Base-by-base conservation (phyloP, 176 grass and related monocot species). In the Musa troglodytarum region DNA sequence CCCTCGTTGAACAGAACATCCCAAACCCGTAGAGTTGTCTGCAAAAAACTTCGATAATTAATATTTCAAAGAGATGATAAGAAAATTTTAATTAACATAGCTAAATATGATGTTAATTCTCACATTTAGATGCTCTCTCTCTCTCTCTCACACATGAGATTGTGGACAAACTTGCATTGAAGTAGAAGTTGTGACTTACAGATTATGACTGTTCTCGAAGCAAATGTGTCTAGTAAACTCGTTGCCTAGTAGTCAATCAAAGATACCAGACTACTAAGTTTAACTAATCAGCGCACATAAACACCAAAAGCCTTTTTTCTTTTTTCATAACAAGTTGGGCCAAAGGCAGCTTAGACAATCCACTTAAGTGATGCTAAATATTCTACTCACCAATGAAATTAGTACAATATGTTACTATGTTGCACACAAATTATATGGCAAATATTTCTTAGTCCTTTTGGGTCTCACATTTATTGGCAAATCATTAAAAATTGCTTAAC, bases 1-100 rank as follows among this genome's bases (percentile, higher is more conserved):
- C 94, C 94, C 81, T 98, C 94, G 34, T 99, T 93, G 81, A 99
- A 99, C 13, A 99, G 78, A 70, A 94, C 88, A 87, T 99, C 95
- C 95, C 95, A 99, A 11, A 99, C 95, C 22, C 95, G 74, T 15
- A 99, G 78, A 10, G 95, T 87, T 89, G 95, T 94, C 88, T 99
- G 82, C 17, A 80, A 73, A 25, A 76, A 52, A 20, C 52, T 53
- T 59, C 11, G 23, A 9, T 14, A 67, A 71, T 61, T 26, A 68
- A 29, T 69, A 57, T 70, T 56, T 7, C 22, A 71, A 71, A 9
- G 13, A 51, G 34, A 19, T 20, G 68, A 71, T 51, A 20, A 20
- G 14, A 10, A 13, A 25, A 26, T 3, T 14, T 65, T 26, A 65
- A 65, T 43, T 43, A 4, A 43, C 34, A 43, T 43, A 43, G 34